These are phyloP conservation scores for Pholiota molesta DNA, from an alignment of 768 basidiomycete species.

Conservation along the genomic window DNA sequence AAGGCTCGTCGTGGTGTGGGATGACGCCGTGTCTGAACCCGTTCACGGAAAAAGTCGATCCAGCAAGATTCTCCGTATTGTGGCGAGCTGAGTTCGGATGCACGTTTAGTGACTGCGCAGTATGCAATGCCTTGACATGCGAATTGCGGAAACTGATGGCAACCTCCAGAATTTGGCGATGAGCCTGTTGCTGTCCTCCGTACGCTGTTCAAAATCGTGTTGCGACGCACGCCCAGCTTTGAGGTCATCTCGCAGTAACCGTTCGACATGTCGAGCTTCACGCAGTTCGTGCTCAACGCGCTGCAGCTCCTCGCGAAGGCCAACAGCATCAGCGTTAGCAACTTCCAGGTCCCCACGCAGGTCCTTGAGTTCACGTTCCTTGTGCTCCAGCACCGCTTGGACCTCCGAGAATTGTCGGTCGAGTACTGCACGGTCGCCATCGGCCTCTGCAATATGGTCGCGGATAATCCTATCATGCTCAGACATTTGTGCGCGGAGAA, in stretches of 20 bases:
- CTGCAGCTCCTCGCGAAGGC: slow-evolving; percentile 74
- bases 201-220: slow-evolving; percentile 64
- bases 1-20: slow-evolving; percentile 60
- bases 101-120: slow-evolving; percentile 58
- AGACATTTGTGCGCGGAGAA: slow-evolving; percentile 71
- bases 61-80: slow-evolving; percentile 42
- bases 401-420: slow-evolving; percentile 86
- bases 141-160: slow-evolving; percentile 78
- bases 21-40: slow-evolving; percentile 55
- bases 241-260: slow-evolving; percentile 73
- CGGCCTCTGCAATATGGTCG: slow-evolving; percentile 90
- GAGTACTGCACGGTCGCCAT: slow-evolving; percentile 90
- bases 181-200: slow-evolving; percentile 68
- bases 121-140: slow-evolving; percentile 70
- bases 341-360: slow-evolving; percentile 62
- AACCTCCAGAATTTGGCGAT: slow-evolving; percentile 84
- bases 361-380: slow-evolving; percentile 66
- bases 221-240: slow-evolving; percentile 70
- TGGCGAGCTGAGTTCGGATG: slow-evolving; percentile 57
- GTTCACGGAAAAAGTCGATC: slow-evolving; percentile 49
- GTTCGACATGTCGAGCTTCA: slow-evolving; percentile 68
- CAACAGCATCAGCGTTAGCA: slow-evolving; percentile 65
- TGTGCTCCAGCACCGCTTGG: slow-evolving; percentile 60
- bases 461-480: slow-evolving; percentile 69
- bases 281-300: slow-evolving; percentile 70